Conservation (phyloP, 2,329 filamentous ascomycete genomes). For the Cadophora malorum region DNA sequence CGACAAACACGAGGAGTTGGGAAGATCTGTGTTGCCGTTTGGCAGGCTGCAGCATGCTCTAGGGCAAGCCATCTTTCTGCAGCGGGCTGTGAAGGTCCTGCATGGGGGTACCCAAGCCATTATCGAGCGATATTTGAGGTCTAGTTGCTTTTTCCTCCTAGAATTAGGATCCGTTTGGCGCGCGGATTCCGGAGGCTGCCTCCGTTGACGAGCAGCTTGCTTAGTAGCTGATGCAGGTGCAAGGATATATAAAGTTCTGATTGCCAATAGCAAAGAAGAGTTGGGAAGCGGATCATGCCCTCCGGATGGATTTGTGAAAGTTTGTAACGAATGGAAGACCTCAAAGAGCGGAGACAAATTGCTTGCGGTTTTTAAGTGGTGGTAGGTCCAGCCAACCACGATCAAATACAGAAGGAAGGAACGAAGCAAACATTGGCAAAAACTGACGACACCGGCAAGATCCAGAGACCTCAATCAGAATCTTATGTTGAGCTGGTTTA, state of each 20-base stretch:
- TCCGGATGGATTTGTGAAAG: not conserved
- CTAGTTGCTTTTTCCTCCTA: not conserved
- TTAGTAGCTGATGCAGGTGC: not conserved
- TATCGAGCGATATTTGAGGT: not conserved
- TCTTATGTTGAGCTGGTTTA: no score
- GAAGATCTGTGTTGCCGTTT: not conserved
- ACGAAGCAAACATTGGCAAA: constrained; percentile 6
- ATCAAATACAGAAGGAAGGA: not conserved
- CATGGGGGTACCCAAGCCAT: not conserved
- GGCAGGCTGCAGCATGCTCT: not conserved
- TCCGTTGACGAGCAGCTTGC: not conserved
- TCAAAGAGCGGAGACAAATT: not conserved
- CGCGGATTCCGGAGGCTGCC: not conserved
- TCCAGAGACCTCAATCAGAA: not conserved
- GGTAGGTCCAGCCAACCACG: not conserved
- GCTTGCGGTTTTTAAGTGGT: not conserved
- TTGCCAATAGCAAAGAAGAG: not conserved
- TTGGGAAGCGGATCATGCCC: not conserved
- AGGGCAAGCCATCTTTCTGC: not conserved
- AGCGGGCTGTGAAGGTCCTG: not conserved
- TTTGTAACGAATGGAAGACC: not conserved
- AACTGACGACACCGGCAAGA: not conserved
- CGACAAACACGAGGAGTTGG: not conserved
- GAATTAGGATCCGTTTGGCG: not conserved
- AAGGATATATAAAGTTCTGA: not conserved